Base-by-base conservation (phyloP, 768 basidiomycete species). In the Nevesoporus exiguus region DNA sequence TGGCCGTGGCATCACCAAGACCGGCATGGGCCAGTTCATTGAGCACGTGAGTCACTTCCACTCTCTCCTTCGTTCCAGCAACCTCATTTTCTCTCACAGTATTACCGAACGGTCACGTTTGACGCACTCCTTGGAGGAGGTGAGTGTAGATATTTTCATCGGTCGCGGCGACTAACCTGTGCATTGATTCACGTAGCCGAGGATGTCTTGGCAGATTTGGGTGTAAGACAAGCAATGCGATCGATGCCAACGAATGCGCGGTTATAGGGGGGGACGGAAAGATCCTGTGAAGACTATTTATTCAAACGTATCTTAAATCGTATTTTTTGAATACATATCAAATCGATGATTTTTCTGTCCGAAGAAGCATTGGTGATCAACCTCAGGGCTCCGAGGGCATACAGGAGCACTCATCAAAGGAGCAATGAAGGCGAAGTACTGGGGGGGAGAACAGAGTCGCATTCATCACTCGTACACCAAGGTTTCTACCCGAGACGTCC, bases 1-100 rank as follows among this genome's bases (percentile, higher is more conserved):
- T 59, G 93, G 92, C 9, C 81, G 93, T 51, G 92, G 88, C 45
- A 82, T 94, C 55, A 93, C 93, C 25, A 78, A 80, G 67, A 82
- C 82, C 14, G 90, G 91, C 29, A 84, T 84, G 82, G 85, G 85
- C 31, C 73, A 66, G 39, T 69, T 76, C 51, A 75, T 84, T 39
- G 84, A 86, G 59, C 83, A 84, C 62, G 77, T 77, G 49, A 51
- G 76, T 71, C 1, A 3, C 25, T 21, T 22, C 42, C 5, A 25
- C 40, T 15, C 4, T 17, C 24, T 8, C 14, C 29, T 6, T n/a
- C n/a, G 3, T n/a, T 9, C 19, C 37, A 40, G 10, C 11, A 13
- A 48, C 2, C 25, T 44, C 73, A 74, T 53, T 2, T 34, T 9
- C 7, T n/a, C 47, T 24, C 8, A 10, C 46, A 70, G 69, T 65